phyloP scores from a whole-genome alignment of 106 monocot genomes.

The Dioscorea alata region DNA sequence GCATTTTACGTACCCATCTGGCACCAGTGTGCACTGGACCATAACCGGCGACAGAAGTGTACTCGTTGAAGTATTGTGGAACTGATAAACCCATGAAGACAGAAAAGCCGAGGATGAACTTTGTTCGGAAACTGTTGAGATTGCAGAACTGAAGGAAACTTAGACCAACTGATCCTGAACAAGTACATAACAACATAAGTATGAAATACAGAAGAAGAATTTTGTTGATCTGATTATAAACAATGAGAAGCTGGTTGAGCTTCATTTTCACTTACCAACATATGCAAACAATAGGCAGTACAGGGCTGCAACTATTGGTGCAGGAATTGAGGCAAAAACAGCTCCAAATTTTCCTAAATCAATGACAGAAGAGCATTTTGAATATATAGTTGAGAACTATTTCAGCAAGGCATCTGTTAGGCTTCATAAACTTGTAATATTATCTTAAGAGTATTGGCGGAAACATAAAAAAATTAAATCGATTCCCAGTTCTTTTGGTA shows the following conservation, averaged over 20 bases:
- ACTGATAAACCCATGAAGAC: constrained; percentile 90
- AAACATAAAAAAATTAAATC: too few relatives aligned
- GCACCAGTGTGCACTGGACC: constrained; percentile 84
- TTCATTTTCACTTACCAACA: constrained; percentile 58
- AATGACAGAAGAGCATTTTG: neutral
- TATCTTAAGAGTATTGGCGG: too few relatives aligned
- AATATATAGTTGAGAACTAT: too few relatives aligned
- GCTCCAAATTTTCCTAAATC: constrained; percentile 93
- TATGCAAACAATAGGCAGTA: constrained; percentile 99
- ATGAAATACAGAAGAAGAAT: neutral
- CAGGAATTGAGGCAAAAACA: constrained; percentile 89
- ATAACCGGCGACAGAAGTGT: constrained; percentile 94
- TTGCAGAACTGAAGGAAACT: constrained; percentile 97
- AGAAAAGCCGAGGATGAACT: constrained; percentile 91
- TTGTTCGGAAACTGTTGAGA: constrained; percentile 91
- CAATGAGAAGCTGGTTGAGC: neutral
- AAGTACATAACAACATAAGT: neutral
- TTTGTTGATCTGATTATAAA: neutral
- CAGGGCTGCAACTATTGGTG: constrained; percentile 88
- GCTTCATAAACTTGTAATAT: too few relatives aligned
- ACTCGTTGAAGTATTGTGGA: constrained; percentile 98
- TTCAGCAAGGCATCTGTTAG: too few relatives aligned
- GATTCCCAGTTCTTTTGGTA: too few relatives aligned
- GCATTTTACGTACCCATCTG: constrained; percentile 66
- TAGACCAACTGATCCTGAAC: constrained; percentile 75